A percentile compares a stretch with the other conserved stretches of the same genome.
Evolutionary conservation across 306 rosid genomes (phyloP).

Genomic region (Rubus idaeus): DNA sequence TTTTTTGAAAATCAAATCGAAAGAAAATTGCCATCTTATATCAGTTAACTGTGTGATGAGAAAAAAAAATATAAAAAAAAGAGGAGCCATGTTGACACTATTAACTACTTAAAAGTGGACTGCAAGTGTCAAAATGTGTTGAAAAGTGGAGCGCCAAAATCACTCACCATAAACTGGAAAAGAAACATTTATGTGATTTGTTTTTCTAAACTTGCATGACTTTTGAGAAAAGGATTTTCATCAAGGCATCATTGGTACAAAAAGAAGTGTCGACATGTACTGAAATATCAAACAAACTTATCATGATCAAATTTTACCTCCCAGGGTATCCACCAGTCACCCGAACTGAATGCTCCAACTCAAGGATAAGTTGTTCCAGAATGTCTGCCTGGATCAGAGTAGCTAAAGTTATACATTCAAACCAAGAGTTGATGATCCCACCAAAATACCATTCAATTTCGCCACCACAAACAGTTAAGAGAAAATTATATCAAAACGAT

Average conservation of each 20-base stretch:
- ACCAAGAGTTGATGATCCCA: slow-evolving; percentile 14
- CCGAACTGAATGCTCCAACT: slow-evolving; percentile 72
- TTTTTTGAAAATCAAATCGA: background rate
- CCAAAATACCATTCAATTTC: slow-evolving; percentile 4
- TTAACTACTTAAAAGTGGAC: background rate
- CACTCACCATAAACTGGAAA: background rate
- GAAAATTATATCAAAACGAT: slow-evolving; percentile 1
- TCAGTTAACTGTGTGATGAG: background rate
- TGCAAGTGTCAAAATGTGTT: too few species aligned
- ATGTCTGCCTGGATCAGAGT: slow-evolving; percentile 76
- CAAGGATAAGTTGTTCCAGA: slow-evolving; percentile 82
- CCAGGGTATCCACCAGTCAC: slow-evolving; percentile 68
- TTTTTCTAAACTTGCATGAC: background rate
- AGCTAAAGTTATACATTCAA: slow-evolving; percentile 18
- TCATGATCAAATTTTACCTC: slow-evolving; percentile 42
- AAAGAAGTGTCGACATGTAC: slow-evolving; percentile 3
- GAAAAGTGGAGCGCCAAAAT: background rate
- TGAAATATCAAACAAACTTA: slow-evolving; percentile 10
- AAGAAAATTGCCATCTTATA: background rate
- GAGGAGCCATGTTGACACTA: background rate
- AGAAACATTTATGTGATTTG: background rate
- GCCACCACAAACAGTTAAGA: slow-evolving; percentile 2
- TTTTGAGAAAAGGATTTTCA: background rate
- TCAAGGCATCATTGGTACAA: background rate
- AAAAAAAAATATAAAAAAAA: background rate